phyloP scores from a whole-genome alignment of 306 rosid genomes.

The Sindora glabra region DNA sequence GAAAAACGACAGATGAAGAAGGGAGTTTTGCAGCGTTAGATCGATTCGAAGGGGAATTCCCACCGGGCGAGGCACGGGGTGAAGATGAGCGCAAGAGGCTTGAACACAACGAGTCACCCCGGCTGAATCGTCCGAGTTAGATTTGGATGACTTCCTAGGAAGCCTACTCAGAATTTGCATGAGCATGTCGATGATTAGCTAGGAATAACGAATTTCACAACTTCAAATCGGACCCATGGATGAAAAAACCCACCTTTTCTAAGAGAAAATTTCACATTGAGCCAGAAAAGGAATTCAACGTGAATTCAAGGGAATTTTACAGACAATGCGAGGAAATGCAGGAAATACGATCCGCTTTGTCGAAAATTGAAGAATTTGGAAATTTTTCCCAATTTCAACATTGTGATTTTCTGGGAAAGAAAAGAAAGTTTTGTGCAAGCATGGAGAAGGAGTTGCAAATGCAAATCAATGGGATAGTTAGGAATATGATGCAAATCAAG shows the following conservation, averaged over 20 bases:
- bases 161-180: slow-evolving; percentile 82
- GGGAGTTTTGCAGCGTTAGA: slow-evolving; percentile 38
- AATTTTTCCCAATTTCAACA: slow-evolving; percentile 4
- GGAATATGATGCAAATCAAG: slow-evolving; percentile 20
- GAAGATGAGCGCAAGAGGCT: slow-evolving; percentile 27
- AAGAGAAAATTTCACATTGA: not conserved
- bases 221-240: slow-evolving; percentile 44
- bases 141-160: slow-evolving; percentile 63
- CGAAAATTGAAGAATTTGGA: slow-evolving; percentile 1
- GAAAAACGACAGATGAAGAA: slow-evolving; percentile 75
- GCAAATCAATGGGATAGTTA: not conserved
- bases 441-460: not conserved
- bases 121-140: slow-evolving; percentile 49
- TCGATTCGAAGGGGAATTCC: slow-evolving; percentile 18
- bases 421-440: not conserved
- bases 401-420: slow-evolving; percentile 18
- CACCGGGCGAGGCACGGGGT: slow-evolving; percentile 33
- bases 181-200: slow-evolving; percentile 50
- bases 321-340: slow-evolving; percentile 9
- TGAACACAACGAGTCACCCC: slow-evolving; percentile 42
- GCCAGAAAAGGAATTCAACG: slow-evolving; percentile 15
- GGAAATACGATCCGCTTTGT: slow-evolving; percentile 15
- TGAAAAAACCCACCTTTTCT: not conserved
- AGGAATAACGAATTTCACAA: not conserved
- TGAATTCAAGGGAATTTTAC: slow-evolving; percentile 7